These are phyloP conservation scores for Solanum chmielewskii DNA, from an alignment of 257 asterid species.

Conservation along the genomic window DNA sequence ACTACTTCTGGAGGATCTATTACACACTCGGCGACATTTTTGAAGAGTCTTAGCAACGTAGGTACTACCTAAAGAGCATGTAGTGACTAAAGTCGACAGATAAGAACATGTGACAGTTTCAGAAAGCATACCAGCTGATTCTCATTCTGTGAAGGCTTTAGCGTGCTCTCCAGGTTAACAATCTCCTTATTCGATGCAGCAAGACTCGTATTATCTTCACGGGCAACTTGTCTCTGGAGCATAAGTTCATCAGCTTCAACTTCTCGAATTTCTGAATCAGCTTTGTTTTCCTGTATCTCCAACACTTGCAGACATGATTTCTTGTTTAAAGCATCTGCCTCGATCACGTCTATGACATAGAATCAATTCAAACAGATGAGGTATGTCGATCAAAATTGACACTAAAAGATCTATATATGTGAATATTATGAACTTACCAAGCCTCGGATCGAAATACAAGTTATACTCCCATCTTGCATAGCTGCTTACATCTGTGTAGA, in stretches of 20 bases:
- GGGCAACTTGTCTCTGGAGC: neutral
- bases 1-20: neutral
- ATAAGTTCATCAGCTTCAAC: neutral
- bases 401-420: neutral
- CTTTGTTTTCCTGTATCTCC: neutral
- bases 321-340: neutral
- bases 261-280: neutral
- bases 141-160: neutral
- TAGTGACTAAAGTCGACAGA: neutral
- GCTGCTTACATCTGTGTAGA: neutral
- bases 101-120: neutral
- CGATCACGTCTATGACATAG: neutral
- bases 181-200: neutral
- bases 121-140: neutral
- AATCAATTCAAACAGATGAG: neutral
- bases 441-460: neutral
- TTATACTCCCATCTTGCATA: neutral
- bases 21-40: neutral
- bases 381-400: neutral
- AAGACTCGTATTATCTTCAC: neutral
- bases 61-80: neutral
- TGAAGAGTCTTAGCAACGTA: neutral
- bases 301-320: conserved; percentile 1
- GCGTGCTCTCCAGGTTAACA: neutral
- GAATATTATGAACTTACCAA: neutral